Evolutionary conservation across 495 filamentous ascomycete species (phyloP).

Genomic region (Podospora anserina): DNA sequence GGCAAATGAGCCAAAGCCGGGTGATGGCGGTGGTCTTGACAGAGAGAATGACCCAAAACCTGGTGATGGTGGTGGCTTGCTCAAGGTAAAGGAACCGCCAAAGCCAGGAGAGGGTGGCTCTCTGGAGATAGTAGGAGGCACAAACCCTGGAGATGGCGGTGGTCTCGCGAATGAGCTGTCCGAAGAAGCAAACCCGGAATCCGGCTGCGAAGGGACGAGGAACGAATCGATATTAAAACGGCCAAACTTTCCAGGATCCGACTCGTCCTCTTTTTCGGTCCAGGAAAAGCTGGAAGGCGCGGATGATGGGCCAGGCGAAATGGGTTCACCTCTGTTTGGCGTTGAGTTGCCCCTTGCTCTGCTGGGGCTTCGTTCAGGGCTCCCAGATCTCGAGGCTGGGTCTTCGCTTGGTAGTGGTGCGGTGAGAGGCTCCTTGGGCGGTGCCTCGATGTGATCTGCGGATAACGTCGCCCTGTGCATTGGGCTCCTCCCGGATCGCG

Average conservation of each 20-base stretch:
- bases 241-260: constrained; percentile 35
- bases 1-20: constrained; percentile 20
- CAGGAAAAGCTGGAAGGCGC: constrained; percentile 54
- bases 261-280: constrained; percentile 45
- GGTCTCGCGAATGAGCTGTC: constrained; percentile 28
- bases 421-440: constrained; percentile 48
- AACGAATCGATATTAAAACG: constrained; percentile 39
- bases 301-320: constrained; percentile 57
- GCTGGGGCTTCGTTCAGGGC: constrained; percentile 31
- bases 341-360: constrained; percentile 42
- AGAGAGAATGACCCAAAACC: constrained; percentile 15
- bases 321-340: constrained; percentile 41
- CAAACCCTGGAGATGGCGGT: constrained; percentile 21
- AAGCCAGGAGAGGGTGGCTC: constrained; percentile 35
- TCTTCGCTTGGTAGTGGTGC: constrained; percentile 50
- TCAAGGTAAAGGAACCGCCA: background rate
- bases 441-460: constrained; percentile 45
- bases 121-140: constrained; percentile 8
- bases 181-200: constrained; percentile 29
- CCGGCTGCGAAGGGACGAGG: constrained; percentile 21
- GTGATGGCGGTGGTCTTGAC: constrained; percentile 31
- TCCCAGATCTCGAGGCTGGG: constrained; percentile 19
- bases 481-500: constrained; percentile 45
- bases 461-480: constrained; percentile 54
- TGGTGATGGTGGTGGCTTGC: constrained; percentile 29